These are phyloP conservation scores for Leishmania turanica DNA, from an alignment of 208 protist genomes.

Conservation along the genomic window DNA sequence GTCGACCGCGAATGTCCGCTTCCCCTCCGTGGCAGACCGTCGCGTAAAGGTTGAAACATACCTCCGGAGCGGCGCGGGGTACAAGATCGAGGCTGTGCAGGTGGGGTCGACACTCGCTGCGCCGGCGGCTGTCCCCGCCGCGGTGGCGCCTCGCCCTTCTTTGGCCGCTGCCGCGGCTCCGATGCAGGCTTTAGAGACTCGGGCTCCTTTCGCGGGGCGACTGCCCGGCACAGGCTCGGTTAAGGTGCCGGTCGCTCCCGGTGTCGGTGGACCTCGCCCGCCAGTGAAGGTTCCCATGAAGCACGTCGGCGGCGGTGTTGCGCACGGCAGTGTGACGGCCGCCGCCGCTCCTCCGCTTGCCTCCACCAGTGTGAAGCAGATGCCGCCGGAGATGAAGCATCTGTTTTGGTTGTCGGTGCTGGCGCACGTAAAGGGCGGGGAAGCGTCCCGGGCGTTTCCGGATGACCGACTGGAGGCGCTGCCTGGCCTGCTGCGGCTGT, in stretches of 20 bases:
- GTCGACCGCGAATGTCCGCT: conserved; percentile 72
- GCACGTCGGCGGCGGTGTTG: conserved; percentile 17
- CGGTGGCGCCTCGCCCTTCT: conserved; percentile 10
- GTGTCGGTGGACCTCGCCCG: conserved; percentile 14
- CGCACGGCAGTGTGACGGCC: conserved; percentile 10
- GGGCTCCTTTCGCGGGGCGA: conserved; percentile 29
- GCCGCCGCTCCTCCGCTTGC: conserved; percentile 22
- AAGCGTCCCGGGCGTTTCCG: conserved; percentile 50
- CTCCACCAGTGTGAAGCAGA: conserved; percentile 45
- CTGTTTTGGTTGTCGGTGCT: conserved; percentile 73
- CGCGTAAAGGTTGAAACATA: conserved; percentile 79
- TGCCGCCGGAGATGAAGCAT: conserved; percentile 69
- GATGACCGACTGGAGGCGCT: conserved; percentile 56
- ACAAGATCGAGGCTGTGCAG: conserved; percentile 53
- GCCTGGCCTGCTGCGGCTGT: conserved; percentile 68
- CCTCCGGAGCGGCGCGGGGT: conserved; percentile 57
- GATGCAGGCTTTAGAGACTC: conserved; percentile 10
- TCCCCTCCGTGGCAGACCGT: conserved; percentile 77
- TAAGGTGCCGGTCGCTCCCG: conserved; percentile 30
- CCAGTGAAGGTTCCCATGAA: conserved; percentile 36
- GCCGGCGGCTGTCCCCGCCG: neutral
- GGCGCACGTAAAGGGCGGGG: conserved; percentile 62
- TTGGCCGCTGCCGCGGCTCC: neutral
- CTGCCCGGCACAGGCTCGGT: conserved; percentile 6
- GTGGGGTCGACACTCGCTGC: conserved; percentile 34